phyloP scores from a whole-genome alignment of 495 filamentous ascomycete species.

The Neurospora intermedia region DNA sequence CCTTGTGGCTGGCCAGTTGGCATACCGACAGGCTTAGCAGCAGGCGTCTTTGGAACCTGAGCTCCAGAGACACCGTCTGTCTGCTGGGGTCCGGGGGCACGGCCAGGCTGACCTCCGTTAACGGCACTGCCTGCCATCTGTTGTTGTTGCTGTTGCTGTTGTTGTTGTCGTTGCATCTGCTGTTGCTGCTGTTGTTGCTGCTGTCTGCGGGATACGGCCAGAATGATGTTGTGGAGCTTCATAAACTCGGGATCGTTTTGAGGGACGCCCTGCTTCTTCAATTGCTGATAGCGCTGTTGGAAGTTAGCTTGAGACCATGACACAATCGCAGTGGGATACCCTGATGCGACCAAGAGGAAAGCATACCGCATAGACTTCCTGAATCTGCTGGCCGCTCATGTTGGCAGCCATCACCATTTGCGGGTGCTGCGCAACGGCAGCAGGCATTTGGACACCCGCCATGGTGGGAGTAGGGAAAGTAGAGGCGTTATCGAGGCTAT shows the following conservation, averaged over 20 bases:
- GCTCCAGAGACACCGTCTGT: background rate
- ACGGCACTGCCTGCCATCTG: slow-evolving; percentile 35
- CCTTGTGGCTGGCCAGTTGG: slow-evolving; percentile 8
- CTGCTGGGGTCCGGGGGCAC: slow-evolving; percentile 18
- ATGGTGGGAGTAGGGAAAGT: slow-evolving; percentile 37
- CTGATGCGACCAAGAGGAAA: background rate
- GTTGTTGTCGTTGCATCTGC: slow-evolving; percentile 27
- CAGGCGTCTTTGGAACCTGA: slow-evolving; percentile 25
- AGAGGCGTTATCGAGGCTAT: background rate
- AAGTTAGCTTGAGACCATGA: slow-evolving; percentile 20
- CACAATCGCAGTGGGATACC: background rate
- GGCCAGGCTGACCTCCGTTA: slow-evolving; percentile 33
- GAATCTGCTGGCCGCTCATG: slow-evolving; percentile 49
- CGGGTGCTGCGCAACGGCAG: slow-evolving; percentile 46
- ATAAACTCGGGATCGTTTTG: slow-evolving; percentile 70
- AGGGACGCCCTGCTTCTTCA: slow-evolving; percentile 65
- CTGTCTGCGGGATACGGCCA: slow-evolving; percentile 50
- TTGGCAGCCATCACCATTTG: slow-evolving; percentile 45
- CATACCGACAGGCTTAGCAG: slow-evolving; percentile 18
- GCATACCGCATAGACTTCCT: slow-evolving; percentile 51
- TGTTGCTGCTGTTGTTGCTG: slow-evolving; percentile 38
- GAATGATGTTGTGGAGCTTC: slow-evolving; percentile 58
- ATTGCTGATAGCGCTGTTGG: slow-evolving; percentile 64
- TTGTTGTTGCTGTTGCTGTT: slow-evolving; percentile 33
- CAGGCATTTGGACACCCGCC: slow-evolving; percentile 66